These are phyloP conservation scores for Picea abies DNA, from an alignment of 83 land plant species.

Conservation along the genomic window DNA sequence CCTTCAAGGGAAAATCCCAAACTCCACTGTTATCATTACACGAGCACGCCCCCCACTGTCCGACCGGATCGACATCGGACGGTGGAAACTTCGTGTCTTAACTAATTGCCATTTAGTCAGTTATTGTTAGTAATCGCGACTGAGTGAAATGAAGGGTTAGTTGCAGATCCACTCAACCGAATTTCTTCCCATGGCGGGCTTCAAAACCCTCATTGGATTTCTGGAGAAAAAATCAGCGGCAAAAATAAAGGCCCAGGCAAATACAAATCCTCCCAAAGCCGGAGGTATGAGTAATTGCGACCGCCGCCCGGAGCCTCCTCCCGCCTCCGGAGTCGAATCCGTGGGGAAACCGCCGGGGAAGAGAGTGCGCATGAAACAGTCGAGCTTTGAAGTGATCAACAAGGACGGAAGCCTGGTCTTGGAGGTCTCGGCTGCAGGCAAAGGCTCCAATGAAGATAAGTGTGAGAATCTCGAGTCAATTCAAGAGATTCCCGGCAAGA, in stretches of 20 bases:
- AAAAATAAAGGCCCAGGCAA: no score
- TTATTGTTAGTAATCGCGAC: no score
- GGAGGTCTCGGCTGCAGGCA: neutral
- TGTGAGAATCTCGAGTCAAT: neutral
- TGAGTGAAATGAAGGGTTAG: neutral
- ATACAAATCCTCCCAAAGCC: neutral
- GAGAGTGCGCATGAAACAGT: slow-evolving; percentile 14
- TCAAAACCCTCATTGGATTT: neutral
- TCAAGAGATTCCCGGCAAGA: neutral
- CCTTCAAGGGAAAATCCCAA: no score
- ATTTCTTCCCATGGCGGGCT: neutral
- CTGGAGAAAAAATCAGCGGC: neutral
- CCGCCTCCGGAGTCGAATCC: neutral
- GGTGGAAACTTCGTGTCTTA: no score
- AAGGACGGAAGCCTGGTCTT: neutral
- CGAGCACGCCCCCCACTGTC: no score
- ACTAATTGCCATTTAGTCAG: no score
- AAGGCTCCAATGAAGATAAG: neutral
- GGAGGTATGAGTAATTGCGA: neutral
- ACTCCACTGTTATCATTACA: no score
- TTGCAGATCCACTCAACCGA: neutral
- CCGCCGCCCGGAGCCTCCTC: neutral
- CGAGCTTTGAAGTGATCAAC: slow-evolving; percentile 2
- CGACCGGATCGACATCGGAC: no score
- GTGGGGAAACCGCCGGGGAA: neutral